Evolutionary conservation across 2,329 filamentous ascomycete genomes (phyloP).

Genomic region (Didymella arachidicola): DNA sequence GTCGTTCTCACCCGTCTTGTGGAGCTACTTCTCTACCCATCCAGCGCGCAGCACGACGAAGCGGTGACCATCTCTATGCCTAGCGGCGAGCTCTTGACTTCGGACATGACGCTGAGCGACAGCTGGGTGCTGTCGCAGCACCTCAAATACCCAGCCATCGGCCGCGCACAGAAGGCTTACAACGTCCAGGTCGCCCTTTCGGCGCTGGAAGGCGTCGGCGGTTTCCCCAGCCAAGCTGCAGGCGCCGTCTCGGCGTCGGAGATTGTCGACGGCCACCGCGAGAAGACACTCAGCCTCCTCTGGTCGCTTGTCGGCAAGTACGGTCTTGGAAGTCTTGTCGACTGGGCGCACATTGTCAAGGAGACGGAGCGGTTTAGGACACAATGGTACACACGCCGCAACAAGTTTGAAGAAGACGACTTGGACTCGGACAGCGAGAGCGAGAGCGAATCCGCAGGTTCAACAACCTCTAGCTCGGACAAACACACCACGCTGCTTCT

Average conservation of each 20-base stretch:
- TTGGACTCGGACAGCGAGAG: constrained; percentile 40
- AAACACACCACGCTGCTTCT: constrained; percentile 57
- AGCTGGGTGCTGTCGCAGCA: constrained; percentile 62
- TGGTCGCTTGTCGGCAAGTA: constrained; percentile 67
- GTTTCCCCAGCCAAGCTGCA: constrained; percentile 52
- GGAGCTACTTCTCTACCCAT: constrained; percentile 62
- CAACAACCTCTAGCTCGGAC: constrained; percentile 39
- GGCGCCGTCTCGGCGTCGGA: constrained; percentile 62
- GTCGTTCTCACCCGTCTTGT: constrained; percentile 66
- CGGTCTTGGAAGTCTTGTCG: constrained; percentile 62
- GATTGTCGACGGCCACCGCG: constrained; percentile 69
- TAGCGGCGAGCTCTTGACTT: constrained; percentile 55
- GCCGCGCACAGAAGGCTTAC: constrained; percentile 64
- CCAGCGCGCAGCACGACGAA: constrained; percentile 45
- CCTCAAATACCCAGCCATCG: constrained; percentile 65
- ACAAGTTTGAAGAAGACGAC: constrained; percentile 42
- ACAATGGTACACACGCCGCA: constrained; percentile 41
- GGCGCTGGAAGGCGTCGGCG: constrained; percentile 57
- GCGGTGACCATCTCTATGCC: constrained; percentile 57
- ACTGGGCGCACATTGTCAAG: constrained; percentile 62
- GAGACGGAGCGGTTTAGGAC: constrained; percentile 59
- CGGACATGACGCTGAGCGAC: constrained; percentile 44
- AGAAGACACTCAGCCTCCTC: constrained; percentile 68
- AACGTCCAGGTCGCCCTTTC: constrained; percentile 67
- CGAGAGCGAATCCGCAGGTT: constrained; percentile 23